Evolutionary conservation across 148 eudicot species (phyloP), one percentile per base, ranked within the genome.

Genomic region (Chenopodium berlandieri): DNA sequence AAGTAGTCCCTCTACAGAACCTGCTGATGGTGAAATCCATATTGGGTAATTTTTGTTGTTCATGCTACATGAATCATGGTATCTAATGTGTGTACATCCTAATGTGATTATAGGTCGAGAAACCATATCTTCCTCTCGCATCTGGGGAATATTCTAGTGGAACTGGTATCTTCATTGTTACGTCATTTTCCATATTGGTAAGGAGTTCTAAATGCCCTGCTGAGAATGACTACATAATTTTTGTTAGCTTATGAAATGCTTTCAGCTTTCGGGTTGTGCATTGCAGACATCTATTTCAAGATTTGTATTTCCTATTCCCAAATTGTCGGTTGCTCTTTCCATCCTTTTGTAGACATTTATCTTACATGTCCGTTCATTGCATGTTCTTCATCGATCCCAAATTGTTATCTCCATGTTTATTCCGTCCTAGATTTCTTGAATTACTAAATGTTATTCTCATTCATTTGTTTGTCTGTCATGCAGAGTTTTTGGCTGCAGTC

Each of bases 41-140:
- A 73, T n/a, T 2, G 9, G 7, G 3, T n/a, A 73, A 52, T 16
- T 34, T 11, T 71, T 22, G 14, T 25, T 44, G 19, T 17, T 79
- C 10, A 1, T 66, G 11, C 73, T 16, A 48, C 66, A 22, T 70
- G 58, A 2, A 47, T 60, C n/a, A 37, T 27, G 58, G 25, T 19
- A 72, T 37, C 32, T 67, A n/a, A 8, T n/a, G 19, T 25, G 30
- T 46, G 17, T 81, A 52, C 23, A 62, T 64, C 16, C 68, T 72
- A 71, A 23, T 68, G 69, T 44, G 78, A 64, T 84, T 76, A 71
- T 92, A 95, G 99, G 94, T 95, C 44, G 94, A 95, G 86, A 95
- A 95, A 89, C 99, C 99, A 62, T 94, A 95, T 86, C 97, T 95
- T 87, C 99, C 97, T 52, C 81, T 95, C 78, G 99, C 99, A 47